phyloP scores from a whole-genome alignment of 2,329 filamentous ascomycete genomes.

The Monilinia vaccinii-corymbosi region DNA sequence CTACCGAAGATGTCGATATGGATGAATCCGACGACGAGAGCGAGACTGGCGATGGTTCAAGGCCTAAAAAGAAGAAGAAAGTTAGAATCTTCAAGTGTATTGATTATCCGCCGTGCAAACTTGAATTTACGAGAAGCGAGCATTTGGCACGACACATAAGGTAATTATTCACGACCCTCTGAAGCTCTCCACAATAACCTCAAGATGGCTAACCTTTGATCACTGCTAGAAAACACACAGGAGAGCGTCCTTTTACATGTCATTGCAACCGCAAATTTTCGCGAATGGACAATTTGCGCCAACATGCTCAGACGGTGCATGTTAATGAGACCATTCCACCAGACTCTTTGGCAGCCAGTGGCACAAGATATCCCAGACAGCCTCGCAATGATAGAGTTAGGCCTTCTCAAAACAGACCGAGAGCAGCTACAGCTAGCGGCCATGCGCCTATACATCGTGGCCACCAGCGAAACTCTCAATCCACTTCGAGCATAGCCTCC shows the following conservation, averaged over 20 bases:
- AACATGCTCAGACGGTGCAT: conserved; percentile 96
- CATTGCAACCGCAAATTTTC: conserved; percentile 93
- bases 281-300: conserved; percentile 84
- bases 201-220: background rate
- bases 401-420: conserved; percentile 60
- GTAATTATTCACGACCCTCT: conserved; percentile 37
- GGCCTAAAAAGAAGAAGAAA: conserved; percentile 88
- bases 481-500: conserved; percentile 77
- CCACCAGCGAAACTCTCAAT: conserved; percentile 73
- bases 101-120: conserved; percentile 83
- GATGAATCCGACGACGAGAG: conserved; percentile 55
- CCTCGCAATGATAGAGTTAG: conserved; percentile 80
- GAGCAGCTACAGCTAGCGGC: conserved; percentile 70
- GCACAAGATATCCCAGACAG: conserved; percentile 85
- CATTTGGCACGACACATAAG: conserved; percentile 91
- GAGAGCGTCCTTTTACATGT: conserved; percentile 92
- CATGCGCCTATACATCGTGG: conserved; percentile 62
- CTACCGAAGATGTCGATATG: conserved; percentile 64
- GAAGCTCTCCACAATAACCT: conserved; percentile 16
- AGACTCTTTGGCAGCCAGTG: conserved; percentile 86
- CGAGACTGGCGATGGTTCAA: conserved; percentile 53
- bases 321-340: conserved; percentile 94
- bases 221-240: conserved; percentile 75
- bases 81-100: conserved; percentile 94
- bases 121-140: conserved; percentile 94